phyloP scores from a whole-genome alignment of 1,284 basidiomycete genomes.

The Thecaphora frezii region DNA sequence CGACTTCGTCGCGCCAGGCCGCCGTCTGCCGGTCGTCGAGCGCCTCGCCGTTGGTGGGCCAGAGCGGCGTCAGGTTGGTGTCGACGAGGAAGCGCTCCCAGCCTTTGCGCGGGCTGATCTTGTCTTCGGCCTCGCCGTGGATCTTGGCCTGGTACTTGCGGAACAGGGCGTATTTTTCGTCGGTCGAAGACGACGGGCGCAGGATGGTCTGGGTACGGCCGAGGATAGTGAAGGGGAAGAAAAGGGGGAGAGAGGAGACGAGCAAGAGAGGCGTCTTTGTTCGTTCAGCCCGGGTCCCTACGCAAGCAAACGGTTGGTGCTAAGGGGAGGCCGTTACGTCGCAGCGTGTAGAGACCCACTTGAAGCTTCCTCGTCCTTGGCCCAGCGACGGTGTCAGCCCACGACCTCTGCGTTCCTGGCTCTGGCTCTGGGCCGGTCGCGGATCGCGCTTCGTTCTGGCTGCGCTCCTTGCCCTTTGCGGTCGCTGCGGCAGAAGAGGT shows the following conservation, averaged over 20 bases:
- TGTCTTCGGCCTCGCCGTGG: slow-evolving; percentile 38
- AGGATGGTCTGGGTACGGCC: slow-evolving; percentile 1
- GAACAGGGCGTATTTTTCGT: slow-evolving; percentile 54
- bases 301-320: no score
- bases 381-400: slow-evolving; percentile 26
- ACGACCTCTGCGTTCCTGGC: slow-evolving; percentile 5
- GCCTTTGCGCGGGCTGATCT: slow-evolving; percentile 36
- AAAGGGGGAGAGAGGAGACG: slow-evolving; percentile 1
- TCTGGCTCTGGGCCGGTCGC: not conserved
- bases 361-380: slow-evolving; percentile 20
- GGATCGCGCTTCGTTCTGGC: not conserved
- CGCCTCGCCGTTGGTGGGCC: slow-evolving; percentile 14
- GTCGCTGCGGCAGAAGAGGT: not conserved
- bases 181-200: slow-evolving; percentile 20
- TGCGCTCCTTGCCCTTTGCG: no score
- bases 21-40: slow-evolving; percentile 7
- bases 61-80: slow-evolving; percentile 14
- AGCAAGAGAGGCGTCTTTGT: slow-evolving; percentile 12
- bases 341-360: slow-evolving; percentile 6
- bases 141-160: slow-evolving; percentile 46
- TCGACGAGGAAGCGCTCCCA: slow-evolving; percentile 51
- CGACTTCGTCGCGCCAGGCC: slow-evolving; percentile 13
- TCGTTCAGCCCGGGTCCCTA: no score
- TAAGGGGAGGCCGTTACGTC: no score
- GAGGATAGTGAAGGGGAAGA: not conserved